Percentiles rank a stretch among this genome's conserved stretches.
Evolutionary conservation across 2,329 filamentous ascomycete species (phyloP).

Genomic region (Xylaria sp.): DNA sequence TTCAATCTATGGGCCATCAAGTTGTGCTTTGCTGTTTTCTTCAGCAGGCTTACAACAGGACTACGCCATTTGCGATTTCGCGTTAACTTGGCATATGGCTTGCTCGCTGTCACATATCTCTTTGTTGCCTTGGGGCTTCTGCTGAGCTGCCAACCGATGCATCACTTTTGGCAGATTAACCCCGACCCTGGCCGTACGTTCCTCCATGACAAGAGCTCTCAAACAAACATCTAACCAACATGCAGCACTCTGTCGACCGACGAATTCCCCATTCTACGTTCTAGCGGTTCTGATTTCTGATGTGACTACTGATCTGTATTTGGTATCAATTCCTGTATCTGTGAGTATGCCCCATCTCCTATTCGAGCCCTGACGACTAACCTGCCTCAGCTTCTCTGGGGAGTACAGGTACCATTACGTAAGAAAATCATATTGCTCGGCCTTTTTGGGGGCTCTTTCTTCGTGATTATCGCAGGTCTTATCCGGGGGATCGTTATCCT

Average conservation of each 20-base stretch:
- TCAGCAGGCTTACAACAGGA: slow-evolving; percentile 44
- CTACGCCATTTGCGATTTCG: slow-evolving; percentile 51
- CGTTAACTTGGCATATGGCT: slow-evolving; percentile 56
- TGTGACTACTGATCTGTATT: slow-evolving; percentile 58
- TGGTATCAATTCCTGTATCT: slow-evolving; percentile 60
- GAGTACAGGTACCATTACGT: slow-evolving; percentile 54
- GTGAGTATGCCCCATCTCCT: slow-evolving; percentile 43
- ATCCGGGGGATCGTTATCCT: slow-evolving; percentile 60
- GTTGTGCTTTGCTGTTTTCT: slow-evolving; percentile 47
- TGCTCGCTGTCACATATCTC: slow-evolving; percentile 57
- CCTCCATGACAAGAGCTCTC: slow-evolving; percentile 15
- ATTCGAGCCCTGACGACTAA: background rate
- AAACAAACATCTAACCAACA: slow-evolving; percentile 14
- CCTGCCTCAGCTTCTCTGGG: slow-evolving; percentile 55
- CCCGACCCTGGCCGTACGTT: slow-evolving; percentile 59
- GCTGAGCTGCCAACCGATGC: slow-evolving; percentile 58
- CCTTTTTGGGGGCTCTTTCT: slow-evolving; percentile 61
- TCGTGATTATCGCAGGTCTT: slow-evolving; percentile 60
- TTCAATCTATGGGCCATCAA: slow-evolving; percentile 49
- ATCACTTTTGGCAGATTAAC: slow-evolving; percentile 62
- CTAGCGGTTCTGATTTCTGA: slow-evolving; percentile 58
- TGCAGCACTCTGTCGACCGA: slow-evolving; percentile 54
- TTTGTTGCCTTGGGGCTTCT: slow-evolving; percentile 56
- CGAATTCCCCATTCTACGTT: slow-evolving; percentile 56
- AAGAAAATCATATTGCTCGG: slow-evolving; percentile 57